Evolutionary conservation across 1,284 basidiomycete species (phyloP).

Genomic region (Cutaneotrichosporon mucoides): DNA sequence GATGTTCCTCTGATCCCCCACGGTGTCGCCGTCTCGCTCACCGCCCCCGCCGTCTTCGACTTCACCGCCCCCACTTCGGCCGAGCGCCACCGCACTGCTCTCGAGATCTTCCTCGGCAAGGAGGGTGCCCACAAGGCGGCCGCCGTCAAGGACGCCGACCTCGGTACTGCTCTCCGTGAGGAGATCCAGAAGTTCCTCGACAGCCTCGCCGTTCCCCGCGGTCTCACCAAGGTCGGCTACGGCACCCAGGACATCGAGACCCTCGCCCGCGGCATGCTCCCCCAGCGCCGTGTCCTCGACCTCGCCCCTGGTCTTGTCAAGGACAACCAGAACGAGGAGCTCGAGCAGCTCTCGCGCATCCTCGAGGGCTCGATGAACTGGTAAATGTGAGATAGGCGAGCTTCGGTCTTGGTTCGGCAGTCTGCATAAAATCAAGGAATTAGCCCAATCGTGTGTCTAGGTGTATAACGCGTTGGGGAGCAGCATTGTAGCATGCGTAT

Average conservation of each 20-base stretch:
- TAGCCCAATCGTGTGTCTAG: neutral
- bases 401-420: neutral
- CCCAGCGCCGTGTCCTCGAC: slow-evolving; percentile 46
- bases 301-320: slow-evolving; percentile 51
- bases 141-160: slow-evolving; percentile 71
- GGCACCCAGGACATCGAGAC: slow-evolving; percentile 40
- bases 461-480: neutral
- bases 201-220: slow-evolving; percentile 76
- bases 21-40: slow-evolving; percentile 79
- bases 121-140: slow-evolving; percentile 64
- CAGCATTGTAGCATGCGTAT: slow-evolving; percentile 2
- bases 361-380: slow-evolving; percentile 51
- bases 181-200: slow-evolving; percentile 89
- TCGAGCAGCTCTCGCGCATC: slow-evolving; percentile 69
- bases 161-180: slow-evolving; percentile 79
- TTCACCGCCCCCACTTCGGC: slow-evolving; percentile 88
- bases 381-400: slow-evolving; percentile 22
- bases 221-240: slow-evolving; percentile 82
- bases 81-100: slow-evolving; percentile 80
- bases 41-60: slow-evolving; percentile 82
- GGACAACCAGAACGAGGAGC: slow-evolving; percentile 70
- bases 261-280: slow-evolving; percentile 46
- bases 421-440: neutral
- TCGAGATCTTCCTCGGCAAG: slow-evolving; percentile 73
- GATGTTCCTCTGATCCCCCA: slow-evolving; percentile 89